A percentile compares a stretch with the other conserved stretches of the same genome.
These are phyloP conservation scores for Ichthyophthirius multifiliis DNA, from an alignment of 169 alveolate genomes.

Conservation along the genomic window DNA sequence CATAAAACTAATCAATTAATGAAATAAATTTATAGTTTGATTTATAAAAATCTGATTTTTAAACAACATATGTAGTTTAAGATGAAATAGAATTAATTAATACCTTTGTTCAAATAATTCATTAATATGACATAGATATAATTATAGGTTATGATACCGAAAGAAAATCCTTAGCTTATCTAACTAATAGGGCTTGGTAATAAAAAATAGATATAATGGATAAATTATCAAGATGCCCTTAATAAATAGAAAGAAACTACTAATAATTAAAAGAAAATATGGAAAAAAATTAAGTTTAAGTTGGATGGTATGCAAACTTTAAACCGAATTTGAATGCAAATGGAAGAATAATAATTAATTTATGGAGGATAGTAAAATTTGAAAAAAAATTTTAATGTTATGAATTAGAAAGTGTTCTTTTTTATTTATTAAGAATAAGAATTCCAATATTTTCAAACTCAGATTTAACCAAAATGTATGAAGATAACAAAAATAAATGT, in stretches of 20 bases:
- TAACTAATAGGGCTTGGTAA: not conserved
- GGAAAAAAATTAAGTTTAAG: no score
- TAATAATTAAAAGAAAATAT: no score
- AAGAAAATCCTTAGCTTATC: not conserved
- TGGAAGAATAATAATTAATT: slow-evolving; percentile 61
- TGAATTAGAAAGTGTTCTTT: slow-evolving; percentile 64
- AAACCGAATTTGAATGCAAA: not conserved
- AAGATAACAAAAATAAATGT: slow-evolving; percentile 7
- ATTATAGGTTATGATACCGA: not conserved
- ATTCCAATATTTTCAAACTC: slow-evolving; percentile 59
- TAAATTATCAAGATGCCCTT: not conserved
- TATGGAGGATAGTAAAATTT: slow-evolving; percentile 49
- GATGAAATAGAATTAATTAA: not conserved
- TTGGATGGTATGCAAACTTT: not conserved
- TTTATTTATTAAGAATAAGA: slow-evolving; percentile 54
- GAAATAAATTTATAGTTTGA: slow-evolving; percentile 51
- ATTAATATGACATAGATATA: not conserved
- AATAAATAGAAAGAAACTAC: not conserved
- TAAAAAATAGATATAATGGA: not conserved
- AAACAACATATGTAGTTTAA: not conserved
- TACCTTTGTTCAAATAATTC: not conserved
- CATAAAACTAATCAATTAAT: slow-evolving; percentile 8
- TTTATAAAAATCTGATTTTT: slow-evolving; percentile 25
- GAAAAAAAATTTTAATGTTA: slow-evolving; percentile 64
- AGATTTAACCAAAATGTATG: slow-evolving; percentile 47